Evolutionary conservation across 2,329 filamentous ascomycete genomes (phyloP), one percentile per base, ranked within the genome.

Genomic region (Ceratocystis cacaofunesta): DNA sequence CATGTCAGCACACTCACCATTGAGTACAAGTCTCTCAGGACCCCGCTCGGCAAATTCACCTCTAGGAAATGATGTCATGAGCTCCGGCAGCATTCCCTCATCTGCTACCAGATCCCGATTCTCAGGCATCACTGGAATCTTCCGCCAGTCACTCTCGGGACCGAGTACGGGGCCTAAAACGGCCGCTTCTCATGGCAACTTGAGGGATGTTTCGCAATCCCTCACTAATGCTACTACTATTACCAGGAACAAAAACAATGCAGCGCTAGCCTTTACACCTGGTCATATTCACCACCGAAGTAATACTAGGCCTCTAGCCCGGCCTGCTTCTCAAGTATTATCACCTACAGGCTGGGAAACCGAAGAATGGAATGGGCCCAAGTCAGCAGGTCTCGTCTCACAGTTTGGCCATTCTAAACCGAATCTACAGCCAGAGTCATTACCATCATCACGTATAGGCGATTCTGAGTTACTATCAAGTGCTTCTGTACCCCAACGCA

Each of bases 31-130:
- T 7, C 12, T 62, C 15, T 46, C 8, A 12, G 62, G 63, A 12
- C 46, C 48, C 7, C 66, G 63, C 12, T 62, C 63, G n/a, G 66
- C 66, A 30, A 60, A 48, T 3, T 67, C 66, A 8, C 66, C 66
- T 19, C 28, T 67, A 1, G 60, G 62, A 2, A 61, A 62, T 36
- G 66, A 55, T 32, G 41, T 67, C 1, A 67, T 67, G 58, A 67
- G 30, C 44, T 65, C 66, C 2, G 66, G 63, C 30, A 67, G 43
- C n/a, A 60, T 62, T 7, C 61, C 62, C 4, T 30, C 62, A 5
- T 58, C 63, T 0, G 36, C 19, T 7, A 62, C 41, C 48, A 67
- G 63, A 50, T 57, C 57, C 17, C 62, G 66, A 7, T 65, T 67
- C 17, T 67, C 66, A 22, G 48, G 58, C 2, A 41, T 65, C 43